Evolutionary conservation across 148 eudicot species (phyloP), one percentile per base, ranked within the genome.

Genomic region (Rhododendron henanense): DNA sequence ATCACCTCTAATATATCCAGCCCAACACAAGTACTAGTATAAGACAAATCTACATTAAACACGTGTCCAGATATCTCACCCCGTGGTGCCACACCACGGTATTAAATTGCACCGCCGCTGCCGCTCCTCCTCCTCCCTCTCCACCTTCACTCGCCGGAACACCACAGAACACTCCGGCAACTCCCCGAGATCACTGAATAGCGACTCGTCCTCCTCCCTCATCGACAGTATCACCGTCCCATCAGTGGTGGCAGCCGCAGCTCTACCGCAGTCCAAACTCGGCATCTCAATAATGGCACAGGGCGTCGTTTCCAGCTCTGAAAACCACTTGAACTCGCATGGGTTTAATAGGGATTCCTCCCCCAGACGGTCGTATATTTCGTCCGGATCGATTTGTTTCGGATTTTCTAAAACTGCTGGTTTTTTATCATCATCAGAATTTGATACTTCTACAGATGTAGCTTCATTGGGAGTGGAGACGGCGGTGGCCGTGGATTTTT

Each of bases 181-280:
- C 92, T 96, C 99, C 0, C 94, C 99, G 4, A 96, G 96, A 86
- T 94, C 97, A 0, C 95, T 96, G n/a, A 95, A 96, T 0, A 96
- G 87, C 2, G 93, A 89, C 85, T 93, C 95, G 6, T 96, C 99
- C 67, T 94, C 98, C 59, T 95, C 99, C 33, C 90, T 87, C 91
- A 92, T 89, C 18, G 95, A 85, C 45, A 94, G 91, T 6, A 90
- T 81, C 82, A 88, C 84, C 1, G 91, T 84, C 88, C 89, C 90
- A 83, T 87, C 91, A 6, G 83, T 79, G 6, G 86, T 89, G 21
- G 51, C 13, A 48, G 13, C 61, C 5, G 19, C 23, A 1, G 21
- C 61, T 4, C 28, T 48, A 6, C 81, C 45, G 6, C 59, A 82
- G 44, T 80, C 79, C 55, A 86, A 21, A 44, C 87, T 73, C 11